Percentiles rank a stretch among this genome's conserved stretches.
Conservation (phyloP, 495 filamentous ascomycete species). For the Aspergillus indologenus region DNA sequence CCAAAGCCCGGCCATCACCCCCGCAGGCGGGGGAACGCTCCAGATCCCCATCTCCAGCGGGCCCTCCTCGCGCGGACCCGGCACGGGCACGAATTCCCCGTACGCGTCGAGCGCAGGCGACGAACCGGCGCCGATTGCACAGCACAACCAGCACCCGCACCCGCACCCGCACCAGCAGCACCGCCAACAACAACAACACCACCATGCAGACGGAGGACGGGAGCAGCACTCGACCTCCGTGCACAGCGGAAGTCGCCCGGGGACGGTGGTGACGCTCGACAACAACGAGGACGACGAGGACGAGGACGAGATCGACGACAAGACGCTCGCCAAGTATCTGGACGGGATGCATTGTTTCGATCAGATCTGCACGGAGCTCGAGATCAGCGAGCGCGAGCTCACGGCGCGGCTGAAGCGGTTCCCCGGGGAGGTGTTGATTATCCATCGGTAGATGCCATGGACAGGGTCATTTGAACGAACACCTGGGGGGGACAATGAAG, state of each 20-base stretch:
- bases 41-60: constrained; percentile 22
- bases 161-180: too few relatives aligned
- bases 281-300: constrained; percentile 34
- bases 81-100: constrained; percentile 37
- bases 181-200: constrained; percentile 12
- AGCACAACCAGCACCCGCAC: constrained; percentile 16
- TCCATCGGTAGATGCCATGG: constrained; percentile 57
- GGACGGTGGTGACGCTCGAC: constrained; percentile 18
- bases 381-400: constrained; percentile 55
- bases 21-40: not conserved
- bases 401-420: constrained; percentile 48
- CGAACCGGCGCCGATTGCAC: constrained; percentile 26
- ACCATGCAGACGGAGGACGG: constrained; percentile 18
- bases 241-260: constrained; percentile 32
- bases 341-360: constrained; percentile 85
- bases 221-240: constrained; percentile 26
- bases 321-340: constrained; percentile 59
- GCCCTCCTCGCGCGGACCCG: constrained; percentile 31
- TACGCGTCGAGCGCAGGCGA: constrained; percentile 40
- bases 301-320: constrained; percentile 37
- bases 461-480: too few relatives aligned
- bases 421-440: constrained; percentile 50
- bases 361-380: constrained; percentile 81
- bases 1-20: not conserved
- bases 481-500: too few relatives aligned